Evolutionary conservation across 2,329 filamentous ascomycete species (phyloP).

Genomic region (Colletotrichum phormii): DNA sequence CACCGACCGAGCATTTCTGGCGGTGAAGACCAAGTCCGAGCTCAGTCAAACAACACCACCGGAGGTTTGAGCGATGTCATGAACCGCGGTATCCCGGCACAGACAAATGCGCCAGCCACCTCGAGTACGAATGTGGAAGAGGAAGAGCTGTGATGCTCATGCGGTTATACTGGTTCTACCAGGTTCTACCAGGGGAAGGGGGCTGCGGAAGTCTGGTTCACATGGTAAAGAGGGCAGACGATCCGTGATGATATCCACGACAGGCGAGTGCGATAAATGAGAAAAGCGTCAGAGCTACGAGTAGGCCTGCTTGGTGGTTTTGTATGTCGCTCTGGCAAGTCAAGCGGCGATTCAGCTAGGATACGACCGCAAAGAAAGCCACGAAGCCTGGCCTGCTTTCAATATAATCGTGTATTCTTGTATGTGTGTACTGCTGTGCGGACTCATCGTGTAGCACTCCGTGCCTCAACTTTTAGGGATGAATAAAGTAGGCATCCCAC

Average conservation of each 20-base stretch:
- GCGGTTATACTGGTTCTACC: background rate
- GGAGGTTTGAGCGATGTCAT: background rate
- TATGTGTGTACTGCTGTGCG: too few relatives aligned
- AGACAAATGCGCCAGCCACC: background rate
- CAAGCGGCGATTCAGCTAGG: background rate
- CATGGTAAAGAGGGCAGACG: background rate
- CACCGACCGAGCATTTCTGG: conserved; percentile 32
- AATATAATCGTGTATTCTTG: background rate
- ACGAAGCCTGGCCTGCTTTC: background rate
- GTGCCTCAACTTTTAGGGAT: too few relatives aligned
- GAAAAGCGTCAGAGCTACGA: background rate
- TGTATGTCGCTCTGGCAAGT: background rate
- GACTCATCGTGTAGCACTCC: too few relatives aligned
- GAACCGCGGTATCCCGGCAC: background rate
- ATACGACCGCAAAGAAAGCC: background rate
- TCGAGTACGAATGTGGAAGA: conserved; percentile 19
- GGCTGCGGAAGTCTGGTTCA: background rate
- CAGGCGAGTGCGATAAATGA: background rate
- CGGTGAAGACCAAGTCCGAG: conserved; percentile 4
- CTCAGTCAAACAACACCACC: background rate
- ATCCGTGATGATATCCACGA: background rate
- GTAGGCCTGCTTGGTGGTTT: background rate
- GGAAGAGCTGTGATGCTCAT: conserved; percentile 27
- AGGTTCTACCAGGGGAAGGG: background rate
- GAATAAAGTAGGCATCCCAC: too few relatives aligned